Conservation (phyloP, 352 stramenopile species). For the Globisporangium mamillatum region DNA sequence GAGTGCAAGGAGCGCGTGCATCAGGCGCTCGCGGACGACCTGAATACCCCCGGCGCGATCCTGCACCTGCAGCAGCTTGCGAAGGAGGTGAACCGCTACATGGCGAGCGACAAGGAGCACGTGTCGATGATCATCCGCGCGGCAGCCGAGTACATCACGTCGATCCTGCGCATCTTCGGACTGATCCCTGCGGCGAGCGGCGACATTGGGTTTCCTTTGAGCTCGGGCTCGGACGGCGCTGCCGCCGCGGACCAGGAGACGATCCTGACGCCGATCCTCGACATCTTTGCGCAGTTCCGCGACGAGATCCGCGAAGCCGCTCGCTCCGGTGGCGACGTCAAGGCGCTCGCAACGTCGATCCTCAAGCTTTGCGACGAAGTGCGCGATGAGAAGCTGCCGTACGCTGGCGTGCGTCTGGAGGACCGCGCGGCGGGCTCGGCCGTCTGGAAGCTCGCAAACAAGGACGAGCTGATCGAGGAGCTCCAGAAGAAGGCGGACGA, state of each 20-base stretch:
- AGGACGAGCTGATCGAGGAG: constrained; percentile 80
- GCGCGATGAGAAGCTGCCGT: constrained; percentile 86
- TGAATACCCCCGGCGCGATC: constrained; percentile 89
- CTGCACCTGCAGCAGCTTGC: constrained; percentile 70
- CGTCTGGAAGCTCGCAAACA: constrained; percentile 92
- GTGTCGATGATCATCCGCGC: constrained; percentile 81
- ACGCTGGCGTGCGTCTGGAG: constrained; percentile 87
- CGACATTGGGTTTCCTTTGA: constrained; percentile 82
- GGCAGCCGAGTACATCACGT: constrained; percentile 86
- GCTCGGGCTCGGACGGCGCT: constrained; percentile 26
- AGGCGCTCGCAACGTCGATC: constrained; percentile 64
- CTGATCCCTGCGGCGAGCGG: constrained; percentile 61
- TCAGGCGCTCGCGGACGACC: constrained; percentile 82
- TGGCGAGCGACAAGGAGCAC: constrained; percentile 51
- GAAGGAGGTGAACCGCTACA: constrained; percentile 84
- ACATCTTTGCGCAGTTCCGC: constrained; percentile 89
- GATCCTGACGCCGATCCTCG: constrained; percentile 83
- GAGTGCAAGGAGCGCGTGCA: constrained; percentile 82
- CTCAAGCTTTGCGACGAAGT: constrained; percentile 86
- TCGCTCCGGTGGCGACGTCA: constrained; percentile 43
- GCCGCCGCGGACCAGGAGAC: constrained; percentile 61
- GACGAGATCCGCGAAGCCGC: constrained; percentile 75
- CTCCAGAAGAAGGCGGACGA: constrained; percentile 74
- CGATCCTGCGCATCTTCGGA: constrained; percentile 84
- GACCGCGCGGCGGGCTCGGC: constrained; percentile 59